These are phyloP conservation scores for Phytopythium cucurbitacearum DNA, from an alignment of 352 stramenopile genomes.

Conservation along the genomic window DNA sequence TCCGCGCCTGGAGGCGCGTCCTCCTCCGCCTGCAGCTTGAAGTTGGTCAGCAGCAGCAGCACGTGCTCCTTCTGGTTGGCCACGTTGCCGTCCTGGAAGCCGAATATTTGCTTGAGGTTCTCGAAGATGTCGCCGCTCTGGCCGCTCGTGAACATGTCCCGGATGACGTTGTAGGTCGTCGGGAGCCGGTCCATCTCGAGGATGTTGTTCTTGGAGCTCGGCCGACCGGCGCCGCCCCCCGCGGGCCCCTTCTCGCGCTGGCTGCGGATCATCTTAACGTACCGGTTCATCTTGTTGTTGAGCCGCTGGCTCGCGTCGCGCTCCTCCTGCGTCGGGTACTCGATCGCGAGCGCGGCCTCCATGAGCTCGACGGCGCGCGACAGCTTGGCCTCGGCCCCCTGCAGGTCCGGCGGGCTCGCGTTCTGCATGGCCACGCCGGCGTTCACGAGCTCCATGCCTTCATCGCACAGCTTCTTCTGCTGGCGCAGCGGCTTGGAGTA, in stretches of 20 bases:
- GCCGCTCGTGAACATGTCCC: slow-evolving; percentile 44
- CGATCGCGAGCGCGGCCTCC: slow-evolving; percentile 70
- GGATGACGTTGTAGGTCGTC: slow-evolving; percentile 55
- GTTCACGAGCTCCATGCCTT: slow-evolving; percentile 81
- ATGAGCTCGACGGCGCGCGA: slow-evolving; percentile 69
- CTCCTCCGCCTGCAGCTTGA: slow-evolving; percentile 68
- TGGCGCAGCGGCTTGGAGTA: slow-evolving; percentile 53
- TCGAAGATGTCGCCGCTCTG: slow-evolving; percentile 81
- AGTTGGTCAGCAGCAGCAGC: slow-evolving; percentile 77
- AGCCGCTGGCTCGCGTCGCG: slow-evolving; percentile 62
- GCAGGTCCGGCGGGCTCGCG: slow-evolving; percentile 42
- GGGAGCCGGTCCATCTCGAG: slow-evolving; percentile 64
- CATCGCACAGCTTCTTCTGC: slow-evolving; percentile 79
- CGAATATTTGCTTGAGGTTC: slow-evolving; percentile 93
- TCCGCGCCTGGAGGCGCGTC: slow-evolving; percentile 14
- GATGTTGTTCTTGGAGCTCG: slow-evolving; percentile 67
- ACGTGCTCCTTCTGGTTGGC: slow-evolving; percentile 79
- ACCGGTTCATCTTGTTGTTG: slow-evolving; percentile 85
- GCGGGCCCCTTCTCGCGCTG: slow-evolving; percentile 55
- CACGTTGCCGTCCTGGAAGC: slow-evolving; percentile 91
- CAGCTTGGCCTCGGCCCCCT: slow-evolving; percentile 59
- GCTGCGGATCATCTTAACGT: slow-evolving; percentile 85
- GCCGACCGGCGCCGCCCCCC: slow-evolving; percentile 19
- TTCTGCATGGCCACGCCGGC: slow-evolving; percentile 77
- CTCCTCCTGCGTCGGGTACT: slow-evolving; percentile 71